Conservation (phyloP, 2,329 filamentous ascomycete genomes). For the Colletotrichum graminicola region DNA sequence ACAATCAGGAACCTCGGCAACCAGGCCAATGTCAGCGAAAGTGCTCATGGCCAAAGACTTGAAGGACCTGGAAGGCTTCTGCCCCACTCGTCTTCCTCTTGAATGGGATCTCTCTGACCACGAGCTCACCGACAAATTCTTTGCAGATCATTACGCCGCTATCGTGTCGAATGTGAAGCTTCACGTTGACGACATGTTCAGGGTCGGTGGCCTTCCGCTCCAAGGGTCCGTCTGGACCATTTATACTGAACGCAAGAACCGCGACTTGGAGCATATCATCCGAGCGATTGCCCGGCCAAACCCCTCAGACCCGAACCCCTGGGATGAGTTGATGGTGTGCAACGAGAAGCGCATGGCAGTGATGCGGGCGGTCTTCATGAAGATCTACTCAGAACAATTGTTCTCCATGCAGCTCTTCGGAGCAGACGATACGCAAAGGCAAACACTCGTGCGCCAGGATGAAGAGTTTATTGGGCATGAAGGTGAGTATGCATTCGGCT, state of each 20-base stretch:
- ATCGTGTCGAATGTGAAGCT: conserved; percentile 45
- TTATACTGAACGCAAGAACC: not conserved
- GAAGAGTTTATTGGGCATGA: conserved; percentile 45
- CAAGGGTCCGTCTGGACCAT: conserved; percentile 16
- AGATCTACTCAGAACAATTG: conserved; percentile 46
- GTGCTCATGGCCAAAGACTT: not conserved
- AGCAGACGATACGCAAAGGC: conserved; percentile 45
- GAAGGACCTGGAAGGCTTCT: conserved; percentile 23
- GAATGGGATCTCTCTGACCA: conserved; percentile 13
- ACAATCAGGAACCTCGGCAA: not conserved
- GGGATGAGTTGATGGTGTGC: conserved; percentile 48
- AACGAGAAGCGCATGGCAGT: conserved; percentile 45
- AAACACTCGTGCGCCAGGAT: conserved; percentile 45
- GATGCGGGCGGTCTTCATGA: conserved; percentile 49
- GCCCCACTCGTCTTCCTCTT: conserved; percentile 21
- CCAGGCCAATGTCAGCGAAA: not conserved
- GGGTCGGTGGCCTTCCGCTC: not conserved
- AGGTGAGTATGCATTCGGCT: conserved; percentile 44
- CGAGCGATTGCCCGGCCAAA: conserved; percentile 48
- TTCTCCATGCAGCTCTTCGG: conserved; percentile 51
- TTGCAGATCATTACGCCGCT: conserved; percentile 18
- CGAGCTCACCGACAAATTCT: conserved; percentile 30
- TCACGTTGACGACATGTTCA: conserved; percentile 44
- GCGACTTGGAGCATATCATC: conserved; percentile 27
- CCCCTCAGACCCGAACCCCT: conserved; percentile 42